Percentiles rank a stretch among this genome's conserved stretches.
Conservation (phyloP, 805 yeast genomes). For the Sugiyamaella chiloensis region DNA sequence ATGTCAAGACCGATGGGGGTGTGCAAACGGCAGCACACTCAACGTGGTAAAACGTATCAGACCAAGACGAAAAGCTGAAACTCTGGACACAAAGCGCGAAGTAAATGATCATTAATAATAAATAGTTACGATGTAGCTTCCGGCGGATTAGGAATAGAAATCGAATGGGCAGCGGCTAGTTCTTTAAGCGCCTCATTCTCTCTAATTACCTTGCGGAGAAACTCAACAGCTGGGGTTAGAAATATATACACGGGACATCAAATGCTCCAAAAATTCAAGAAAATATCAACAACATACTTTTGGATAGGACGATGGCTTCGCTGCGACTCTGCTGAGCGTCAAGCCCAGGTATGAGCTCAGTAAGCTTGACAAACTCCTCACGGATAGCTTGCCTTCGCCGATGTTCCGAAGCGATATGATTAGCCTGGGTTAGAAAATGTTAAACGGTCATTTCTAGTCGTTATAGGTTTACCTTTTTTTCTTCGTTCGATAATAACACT, state of each 20-base stretch:
- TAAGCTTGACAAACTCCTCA: conserved; percentile 73
- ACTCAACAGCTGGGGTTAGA: conserved; percentile 29
- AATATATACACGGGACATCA: neutral
- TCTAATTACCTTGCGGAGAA: conserved; percentile 29
- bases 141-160: neutral
- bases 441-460: neutral
- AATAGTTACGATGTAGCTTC: too few relatives aligned
- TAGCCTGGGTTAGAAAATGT: conserved; percentile 45
- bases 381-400: conserved; percentile 83
- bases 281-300: conserved; percentile 23
- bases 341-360: conserved; percentile 70
- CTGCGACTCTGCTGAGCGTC: conserved; percentile 70
- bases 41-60: too few relatives aligned
- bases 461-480: conserved; percentile 27
- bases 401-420: conserved; percentile 83
- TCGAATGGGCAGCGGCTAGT: conserved; percentile 21
- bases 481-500: conserved; percentile 31
- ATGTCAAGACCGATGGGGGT: too few relatives aligned
- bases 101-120: too few relatives aligned
- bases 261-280: neutral
- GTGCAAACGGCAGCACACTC: too few relatives aligned
- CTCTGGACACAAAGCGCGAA: too few relatives aligned
- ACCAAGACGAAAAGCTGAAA: too few relatives aligned
- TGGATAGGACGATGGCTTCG: conserved; percentile 73
- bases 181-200: conserved; percentile 31